These are phyloP conservation scores for Hyphopichia khmerensis DNA, from an alignment of 1,139 yeast species.

Conservation along the genomic window DNA sequence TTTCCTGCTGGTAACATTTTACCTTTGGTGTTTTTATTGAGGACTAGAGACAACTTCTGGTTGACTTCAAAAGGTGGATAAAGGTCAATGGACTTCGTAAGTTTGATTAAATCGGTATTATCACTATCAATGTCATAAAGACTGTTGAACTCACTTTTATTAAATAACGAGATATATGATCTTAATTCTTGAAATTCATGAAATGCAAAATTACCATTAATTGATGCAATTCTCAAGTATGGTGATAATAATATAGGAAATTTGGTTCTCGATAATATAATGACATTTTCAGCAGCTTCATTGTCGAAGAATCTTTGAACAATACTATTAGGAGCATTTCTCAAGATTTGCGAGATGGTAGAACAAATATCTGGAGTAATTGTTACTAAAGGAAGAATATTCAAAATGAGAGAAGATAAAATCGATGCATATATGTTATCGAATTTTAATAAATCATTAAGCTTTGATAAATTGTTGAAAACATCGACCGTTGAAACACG, in stretches of 20 bases:
- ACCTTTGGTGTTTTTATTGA: slow-evolving; percentile 64
- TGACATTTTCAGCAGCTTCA: slow-evolving; percentile 52
- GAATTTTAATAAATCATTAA: slow-evolving; percentile 46
- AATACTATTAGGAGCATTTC: slow-evolving; percentile 54
- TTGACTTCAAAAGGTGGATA: slow-evolving; percentile 51
- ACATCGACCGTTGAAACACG: slow-evolving; percentile 49
- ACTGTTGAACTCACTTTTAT: slow-evolving; percentile 33
- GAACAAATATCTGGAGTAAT: slow-evolving; percentile 55
- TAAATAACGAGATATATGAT: slow-evolving; percentile 55
- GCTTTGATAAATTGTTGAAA: slow-evolving; percentile 40
- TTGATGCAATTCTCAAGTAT: slow-evolving; percentile 58
- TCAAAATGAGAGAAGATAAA: slow-evolving; percentile 56
- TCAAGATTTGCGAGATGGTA: slow-evolving; percentile 50
- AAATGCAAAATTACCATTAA: slow-evolving; percentile 66
- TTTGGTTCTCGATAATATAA: slow-evolving; percentile 66
- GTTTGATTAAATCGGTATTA: slow-evolving; percentile 49
- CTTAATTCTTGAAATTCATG: slow-evolving; percentile 58
- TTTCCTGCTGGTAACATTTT: slow-evolving; percentile 55
- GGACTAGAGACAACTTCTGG: slow-evolving; percentile 43
- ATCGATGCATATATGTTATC: slow-evolving; percentile 59
- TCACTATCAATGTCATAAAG: slow-evolving; percentile 50
- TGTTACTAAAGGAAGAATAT: slow-evolving; percentile 63
- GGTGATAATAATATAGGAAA: slow-evolving; percentile 71
- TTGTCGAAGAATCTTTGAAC: slow-evolving; percentile 59
- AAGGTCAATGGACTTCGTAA: slow-evolving; percentile 40